phyloP scores from a whole-genome alignment of 768 basidiomycete genomes.

The Dentipellis fragilis region DNA sequence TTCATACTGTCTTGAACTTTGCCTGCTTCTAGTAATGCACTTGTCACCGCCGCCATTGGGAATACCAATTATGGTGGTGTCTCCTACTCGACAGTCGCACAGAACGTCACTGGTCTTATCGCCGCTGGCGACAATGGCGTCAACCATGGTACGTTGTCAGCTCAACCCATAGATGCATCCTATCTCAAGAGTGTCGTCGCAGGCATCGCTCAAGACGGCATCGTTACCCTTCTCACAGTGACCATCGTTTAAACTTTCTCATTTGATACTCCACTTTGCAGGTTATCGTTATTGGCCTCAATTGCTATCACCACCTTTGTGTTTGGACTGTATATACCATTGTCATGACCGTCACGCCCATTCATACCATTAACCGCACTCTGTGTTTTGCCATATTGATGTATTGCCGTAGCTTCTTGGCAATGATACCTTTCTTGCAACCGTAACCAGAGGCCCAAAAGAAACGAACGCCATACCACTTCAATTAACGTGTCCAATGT shows the following conservation, averaged over 20 bases:
- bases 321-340: neutral
- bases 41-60: slow-evolving; percentile 30
- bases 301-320: neutral
- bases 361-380: too few relatives aligned
- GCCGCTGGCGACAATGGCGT: slow-evolving; percentile 35
- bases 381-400: neutral
- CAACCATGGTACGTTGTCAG: slow-evolving; percentile 31
- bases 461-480: neutral
- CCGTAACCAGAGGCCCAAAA: neutral
- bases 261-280: too few relatives aligned
- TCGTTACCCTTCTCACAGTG: slow-evolving; percentile 41
- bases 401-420: neutral
- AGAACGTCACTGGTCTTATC: slow-evolving; percentile 41
- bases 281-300: too few relatives aligned
- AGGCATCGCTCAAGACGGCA: slow-evolving; percentile 55
- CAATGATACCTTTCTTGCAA: neutral
- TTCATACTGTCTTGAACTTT: neutral
- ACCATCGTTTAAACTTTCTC: slow-evolving; percentile 24
- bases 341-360: too few relatives aligned
- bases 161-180: neutral
- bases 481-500: neutral
- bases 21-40: slow-evolving; percentile 20
- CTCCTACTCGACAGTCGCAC: slow-evolving; percentile 33
- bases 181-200: slow-evolving; percentile 22
- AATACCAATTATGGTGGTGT: slow-evolving; percentile 30